Percentiles rank a stretch among this genome's conserved stretches.
Evolutionary conservation across 2,329 filamentous ascomycete genomes (phyloP).

Genomic region (Bipolaris zeicola): DNA sequence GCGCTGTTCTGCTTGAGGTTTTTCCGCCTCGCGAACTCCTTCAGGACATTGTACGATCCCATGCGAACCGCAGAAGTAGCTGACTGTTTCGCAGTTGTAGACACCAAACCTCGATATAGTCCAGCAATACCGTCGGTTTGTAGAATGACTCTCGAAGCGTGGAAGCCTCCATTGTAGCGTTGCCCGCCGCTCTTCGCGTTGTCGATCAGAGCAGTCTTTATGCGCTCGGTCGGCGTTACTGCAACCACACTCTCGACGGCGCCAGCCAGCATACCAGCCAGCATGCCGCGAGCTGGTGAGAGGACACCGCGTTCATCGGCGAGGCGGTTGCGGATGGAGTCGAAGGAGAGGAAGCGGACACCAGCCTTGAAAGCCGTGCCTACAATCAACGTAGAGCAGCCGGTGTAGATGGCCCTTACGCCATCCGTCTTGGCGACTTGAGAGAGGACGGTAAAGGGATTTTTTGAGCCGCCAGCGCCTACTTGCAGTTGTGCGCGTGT

Average conservation of each 20-base stretch:
- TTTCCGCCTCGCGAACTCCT: constrained; percentile 37
- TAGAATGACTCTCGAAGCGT: constrained; percentile 37
- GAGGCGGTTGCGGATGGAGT: constrained; percentile 35
- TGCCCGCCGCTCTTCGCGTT: constrained; percentile 30
- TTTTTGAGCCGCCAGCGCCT: constrained; percentile 12
- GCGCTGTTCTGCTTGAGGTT: constrained; percentile 30
- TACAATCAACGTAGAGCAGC: constrained; percentile 34
- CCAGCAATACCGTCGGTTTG: constrained; percentile 51
- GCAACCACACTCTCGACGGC: constrained; percentile 35
- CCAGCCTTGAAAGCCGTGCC: constrained; percentile 42
- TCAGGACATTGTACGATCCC: constrained; percentile 57
- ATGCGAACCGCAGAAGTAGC: constrained; percentile 56
- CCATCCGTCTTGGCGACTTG: constrained; percentile 29
- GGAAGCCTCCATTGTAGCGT: constrained; percentile 27
- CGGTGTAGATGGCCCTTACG: constrained; percentile 38
- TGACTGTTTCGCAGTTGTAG: constrained; percentile 57
- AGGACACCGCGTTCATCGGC: constrained; percentile 33
- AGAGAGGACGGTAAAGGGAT: constrained; percentile 31
- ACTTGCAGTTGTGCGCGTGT: constrained; percentile 39
- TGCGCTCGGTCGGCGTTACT: constrained; percentile 40
- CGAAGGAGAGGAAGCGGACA: constrained; percentile 41
- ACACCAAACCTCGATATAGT: constrained; percentile 54
- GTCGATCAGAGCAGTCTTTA: constrained; percentile 44
- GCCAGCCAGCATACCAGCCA: constrained; percentile 39
- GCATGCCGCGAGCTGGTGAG: constrained; percentile 30